Conservation (phyloP, 2,329 filamentous ascomycete species). For the Scleromitrula shiraiana region DNA sequence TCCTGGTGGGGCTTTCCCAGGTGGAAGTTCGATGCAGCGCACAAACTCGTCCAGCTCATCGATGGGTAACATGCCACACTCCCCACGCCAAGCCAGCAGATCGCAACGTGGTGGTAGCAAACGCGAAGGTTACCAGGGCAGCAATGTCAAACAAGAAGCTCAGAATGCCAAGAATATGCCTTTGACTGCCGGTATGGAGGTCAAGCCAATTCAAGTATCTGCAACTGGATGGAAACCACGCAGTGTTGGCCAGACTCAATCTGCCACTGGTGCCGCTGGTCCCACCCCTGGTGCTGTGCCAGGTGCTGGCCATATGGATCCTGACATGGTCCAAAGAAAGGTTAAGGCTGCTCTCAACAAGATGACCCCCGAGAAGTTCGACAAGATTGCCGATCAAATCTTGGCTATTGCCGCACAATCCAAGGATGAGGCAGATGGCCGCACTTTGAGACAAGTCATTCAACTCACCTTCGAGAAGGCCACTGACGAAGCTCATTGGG, state of each 20-base stretch:
- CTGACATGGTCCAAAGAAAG: conserved; percentile 94
- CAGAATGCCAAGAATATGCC: conserved; percentile 83
- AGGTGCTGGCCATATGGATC: conserved; percentile 59
- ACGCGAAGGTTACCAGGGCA: conserved; percentile 39
- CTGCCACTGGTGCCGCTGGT: conserved; percentile 33
- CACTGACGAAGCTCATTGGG: conserved; percentile 97
- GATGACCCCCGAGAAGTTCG: conserved; percentile 99
- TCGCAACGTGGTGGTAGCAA: conserved; percentile 58
- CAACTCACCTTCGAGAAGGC: conserved; percentile 99
- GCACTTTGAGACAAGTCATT: conserved; percentile 93
- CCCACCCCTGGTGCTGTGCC: conserved; percentile 38
- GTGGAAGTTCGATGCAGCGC: conserved; percentile 52
- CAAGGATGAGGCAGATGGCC: conserved; percentile 88
- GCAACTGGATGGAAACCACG: conserved; percentile 83
- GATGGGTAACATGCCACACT: conserved; percentile 56
- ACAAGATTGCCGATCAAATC: conserved; percentile 90
- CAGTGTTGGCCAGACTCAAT: conserved; percentile 47
- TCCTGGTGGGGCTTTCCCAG: conserved; percentile 55
- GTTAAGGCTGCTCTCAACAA: conserved; percentile 98
- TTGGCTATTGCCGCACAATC: conserved; percentile 88
- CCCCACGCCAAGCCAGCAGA: conserved; percentile 58
- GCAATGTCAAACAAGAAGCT: conserved; percentile 46
- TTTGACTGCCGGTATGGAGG: conserved; percentile 71
- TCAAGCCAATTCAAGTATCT: conserved; percentile 70
- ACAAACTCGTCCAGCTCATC: conserved; percentile 47